Evolutionary conservation across 306 rosid species (phyloP).

Genomic region (Mimosa bimucronata): DNA sequence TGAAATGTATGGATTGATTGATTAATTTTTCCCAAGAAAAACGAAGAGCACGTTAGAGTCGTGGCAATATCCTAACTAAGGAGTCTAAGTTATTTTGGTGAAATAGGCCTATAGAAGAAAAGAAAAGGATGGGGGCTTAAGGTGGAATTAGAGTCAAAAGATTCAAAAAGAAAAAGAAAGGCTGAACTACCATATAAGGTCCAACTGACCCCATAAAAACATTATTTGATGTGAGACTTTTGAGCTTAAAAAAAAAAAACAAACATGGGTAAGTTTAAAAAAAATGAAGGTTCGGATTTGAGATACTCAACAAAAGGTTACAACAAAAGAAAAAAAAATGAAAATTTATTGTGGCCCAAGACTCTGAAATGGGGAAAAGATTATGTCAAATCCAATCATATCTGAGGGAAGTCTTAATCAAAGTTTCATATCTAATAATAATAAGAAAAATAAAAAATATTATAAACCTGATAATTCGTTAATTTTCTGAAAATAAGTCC

Average conservation of each 20-base stretch:
- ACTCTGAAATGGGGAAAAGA: not conserved
- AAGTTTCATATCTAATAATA: not conserved
- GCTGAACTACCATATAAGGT: not conserved
- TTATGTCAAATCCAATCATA: not conserved
- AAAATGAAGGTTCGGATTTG: not conserved
- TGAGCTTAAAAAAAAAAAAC: not conserved
- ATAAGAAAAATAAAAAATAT: not conserved
- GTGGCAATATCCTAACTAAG: not conserved
- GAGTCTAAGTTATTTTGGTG: not conserved
- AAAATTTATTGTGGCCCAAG: not conserved
- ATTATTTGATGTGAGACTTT: not conserved
- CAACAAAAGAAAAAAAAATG: not conserved
- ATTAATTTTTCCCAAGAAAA: not conserved
- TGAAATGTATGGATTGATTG: not conserved
- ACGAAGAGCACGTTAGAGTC: not conserved
- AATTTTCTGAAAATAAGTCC: not conserved
- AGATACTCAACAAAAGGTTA: not conserved
- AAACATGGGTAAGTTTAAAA: not conserved
- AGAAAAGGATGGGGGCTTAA: not conserved
- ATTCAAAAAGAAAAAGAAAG: not conserved
- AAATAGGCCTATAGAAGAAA: not conserved
- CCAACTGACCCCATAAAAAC: not conserved
- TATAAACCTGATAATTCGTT: not conserved
- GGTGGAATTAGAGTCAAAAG: not conserved
- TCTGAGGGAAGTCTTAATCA: not conserved